A percentile compares a stretch with the other conserved stretches of the same genome.
Evolutionary conservation across 2,329 filamentous ascomycete species (phyloP).

Genomic region (Huntiella decipiens): DNA sequence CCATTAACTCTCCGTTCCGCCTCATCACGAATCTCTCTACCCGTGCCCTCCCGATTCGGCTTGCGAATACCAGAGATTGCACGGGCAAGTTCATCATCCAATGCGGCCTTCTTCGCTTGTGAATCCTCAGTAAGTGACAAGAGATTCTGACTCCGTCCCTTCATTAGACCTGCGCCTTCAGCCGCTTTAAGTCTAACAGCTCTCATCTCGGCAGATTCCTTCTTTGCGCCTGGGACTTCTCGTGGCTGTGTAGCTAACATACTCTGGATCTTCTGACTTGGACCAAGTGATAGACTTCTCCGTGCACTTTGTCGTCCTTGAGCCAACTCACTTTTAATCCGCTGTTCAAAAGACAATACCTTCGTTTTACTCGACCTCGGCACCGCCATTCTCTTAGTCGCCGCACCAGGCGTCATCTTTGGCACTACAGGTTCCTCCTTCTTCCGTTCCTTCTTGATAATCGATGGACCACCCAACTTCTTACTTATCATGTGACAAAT

Average conservation of each 20-base stretch:
- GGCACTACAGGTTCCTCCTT: slow-evolving; percentile 26
- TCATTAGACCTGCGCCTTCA: slow-evolving; percentile 17
- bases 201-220: slow-evolving; percentile 46
- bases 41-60: slow-evolving; percentile 53
- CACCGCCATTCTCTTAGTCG: slow-evolving; percentile 31
- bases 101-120: slow-evolving; percentile 45
- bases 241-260: slow-evolving; percentile 50
- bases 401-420: slow-evolving; percentile 32
- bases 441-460: slow-evolving; percentile 14
- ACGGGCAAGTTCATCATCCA: slow-evolving; percentile 52
- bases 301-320: slow-evolving; percentile 14
- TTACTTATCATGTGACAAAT: slow-evolving; percentile 51
- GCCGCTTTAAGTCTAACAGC: slow-evolving; percentile 25
- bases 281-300: slow-evolving; percentile 36
- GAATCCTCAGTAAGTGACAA: slow-evolving; percentile 29
- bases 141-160: slow-evolving; percentile 28
- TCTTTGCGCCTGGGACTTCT: slow-evolving; percentile 41
- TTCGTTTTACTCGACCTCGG: slow-evolving; percentile 44
- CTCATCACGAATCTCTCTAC: slow-evolving; percentile 46
- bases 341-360: slow-evolving; percentile 21
- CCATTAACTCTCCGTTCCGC: slow-evolving; percentile 39
- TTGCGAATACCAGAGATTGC: slow-evolving; percentile 57
- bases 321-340: slow-evolving; percentile 7
- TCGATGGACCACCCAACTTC: slow-evolving; percentile 55
- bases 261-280: slow-evolving; percentile 39